A percentile compares a stretch with the other conserved stretches of the same genome.
These are phyloP conservation scores for Musa beccarii DNA, from an alignment of 176 grass and related monocot genomes.

Conservation along the genomic window DNA sequence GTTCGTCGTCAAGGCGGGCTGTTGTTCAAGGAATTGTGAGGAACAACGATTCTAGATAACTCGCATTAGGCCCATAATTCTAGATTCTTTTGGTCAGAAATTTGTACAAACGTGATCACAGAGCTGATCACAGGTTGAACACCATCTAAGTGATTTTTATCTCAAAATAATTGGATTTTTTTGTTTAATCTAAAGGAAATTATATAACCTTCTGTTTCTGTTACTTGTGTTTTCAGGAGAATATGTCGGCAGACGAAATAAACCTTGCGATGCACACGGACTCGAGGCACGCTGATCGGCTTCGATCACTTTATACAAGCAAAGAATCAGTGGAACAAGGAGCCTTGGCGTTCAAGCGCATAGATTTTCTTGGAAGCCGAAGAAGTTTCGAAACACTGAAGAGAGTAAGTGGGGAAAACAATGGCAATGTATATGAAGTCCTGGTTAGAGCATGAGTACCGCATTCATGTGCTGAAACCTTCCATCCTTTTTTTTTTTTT, in stretches of 20 bases:
- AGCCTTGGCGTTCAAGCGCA: constrained; percentile 60
- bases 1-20: too few relatives aligned
- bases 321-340: constrained; percentile 48
- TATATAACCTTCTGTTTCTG: not conserved
- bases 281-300: constrained; percentile 86
- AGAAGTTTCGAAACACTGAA: constrained; percentile 89
- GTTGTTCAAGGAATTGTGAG: too few relatives aligned
- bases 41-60: too few relatives aligned
- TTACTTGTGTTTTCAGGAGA: constrained; percentile 40
- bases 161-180: not conserved
- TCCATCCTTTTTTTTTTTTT: not conserved
- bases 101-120: too few relatives aligned
- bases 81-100: too few relatives aligned
- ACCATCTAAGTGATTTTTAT: too few relatives aligned
- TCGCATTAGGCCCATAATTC: too few relatives aligned
- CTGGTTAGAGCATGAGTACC: constrained; percentile 67
- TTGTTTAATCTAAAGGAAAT: not conserved
- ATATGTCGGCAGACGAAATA: constrained; percentile 62
- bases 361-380: constrained; percentile 86
- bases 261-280: constrained; percentile 75
- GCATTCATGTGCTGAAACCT: not conserved
- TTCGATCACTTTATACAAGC: constrained; percentile 57
- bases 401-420: constrained; percentile 59
- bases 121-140: too few relatives aligned
- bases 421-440: constrained; percentile 73